Conservation (phyloP, 768 basidiomycete species). For the Nidularia sp. region DNA sequence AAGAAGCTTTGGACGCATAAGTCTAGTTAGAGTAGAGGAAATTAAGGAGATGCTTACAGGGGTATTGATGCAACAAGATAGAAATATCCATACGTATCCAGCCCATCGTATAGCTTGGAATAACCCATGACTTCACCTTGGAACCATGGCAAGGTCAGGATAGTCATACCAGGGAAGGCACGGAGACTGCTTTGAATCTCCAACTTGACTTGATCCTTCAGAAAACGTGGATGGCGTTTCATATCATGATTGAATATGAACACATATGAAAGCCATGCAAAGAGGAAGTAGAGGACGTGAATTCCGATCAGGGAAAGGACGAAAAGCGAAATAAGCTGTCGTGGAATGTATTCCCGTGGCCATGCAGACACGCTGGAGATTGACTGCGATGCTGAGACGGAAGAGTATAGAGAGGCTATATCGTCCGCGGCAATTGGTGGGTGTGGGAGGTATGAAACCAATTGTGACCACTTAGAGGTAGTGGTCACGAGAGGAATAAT, state of each 20-base stretch:
- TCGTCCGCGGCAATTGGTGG: conserved; percentile 42
- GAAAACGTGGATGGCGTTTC: conserved; percentile 92
- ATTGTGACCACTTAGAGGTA: conserved; percentile 45
- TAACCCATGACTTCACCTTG: conserved; percentile 86
- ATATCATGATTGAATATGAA: conserved; percentile 92
- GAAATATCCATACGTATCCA: conserved; percentile 75
- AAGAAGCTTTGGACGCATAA: conserved; percentile 18
- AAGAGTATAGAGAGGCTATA: conserved; percentile 18
- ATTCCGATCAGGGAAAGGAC: conserved; percentile 78
- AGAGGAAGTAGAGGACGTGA: conserved; percentile 80
- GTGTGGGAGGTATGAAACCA: conserved; percentile 55
- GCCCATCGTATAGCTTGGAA: conserved; percentile 70
- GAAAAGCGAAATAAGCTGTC: conserved; percentile 72
- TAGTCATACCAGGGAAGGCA: conserved; percentile 79
- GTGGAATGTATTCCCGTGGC: conserved; percentile 79
- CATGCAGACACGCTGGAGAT: conserved; percentile 60
- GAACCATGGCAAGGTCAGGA: conserved; percentile 93
- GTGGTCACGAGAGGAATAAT: conserved; percentile 27
- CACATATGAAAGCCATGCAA: conserved; percentile 80
- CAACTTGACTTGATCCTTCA: conserved; percentile 77
- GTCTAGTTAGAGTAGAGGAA: conserved; percentile 3
- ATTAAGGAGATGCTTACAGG: conserved; percentile 42
- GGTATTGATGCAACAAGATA: conserved; percentile 68
- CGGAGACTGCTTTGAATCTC: conserved; percentile 76
- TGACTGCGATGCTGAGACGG: conserved; percentile 16